A percentile compares a stretch with the other conserved stretches of the same genome.
These are phyloP conservation scores for Hypoxylon sp. DNA, from an alignment of 2,329 filamentous ascomycete genomes.

Conservation along the genomic window DNA sequence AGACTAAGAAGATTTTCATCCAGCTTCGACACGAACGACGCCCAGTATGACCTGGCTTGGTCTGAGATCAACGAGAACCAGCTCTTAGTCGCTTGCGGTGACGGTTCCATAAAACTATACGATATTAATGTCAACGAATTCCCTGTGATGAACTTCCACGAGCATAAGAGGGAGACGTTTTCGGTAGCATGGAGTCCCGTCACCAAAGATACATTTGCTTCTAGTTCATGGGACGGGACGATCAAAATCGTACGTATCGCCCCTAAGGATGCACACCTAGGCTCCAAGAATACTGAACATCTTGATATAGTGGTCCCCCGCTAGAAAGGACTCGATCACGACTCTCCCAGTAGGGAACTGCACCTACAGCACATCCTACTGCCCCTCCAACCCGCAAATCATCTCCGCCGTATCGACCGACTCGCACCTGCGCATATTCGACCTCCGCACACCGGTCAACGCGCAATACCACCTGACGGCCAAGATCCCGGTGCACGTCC, in stretches of 20 bases:
- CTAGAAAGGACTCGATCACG: constrained; percentile 76
- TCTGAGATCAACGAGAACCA: constrained; percentile 98
- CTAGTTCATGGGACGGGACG: constrained; percentile 95
- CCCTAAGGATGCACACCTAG: background rate
- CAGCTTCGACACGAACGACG: constrained; percentile 96
- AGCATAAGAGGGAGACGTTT: constrained; percentile 94
- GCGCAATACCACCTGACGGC: constrained; percentile 89
- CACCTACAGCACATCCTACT: constrained; percentile 93
- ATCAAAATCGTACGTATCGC: constrained; percentile 77
- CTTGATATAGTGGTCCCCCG: constrained; percentile 79
- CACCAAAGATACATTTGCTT: constrained; percentile 89
- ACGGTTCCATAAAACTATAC: constrained; percentile 95
- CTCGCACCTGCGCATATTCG: constrained; percentile 89
- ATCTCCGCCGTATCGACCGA: constrained; percentile 91
- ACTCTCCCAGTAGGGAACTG: constrained; percentile 93
- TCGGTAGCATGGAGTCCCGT: constrained; percentile 93
- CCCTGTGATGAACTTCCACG: constrained; percentile 90
- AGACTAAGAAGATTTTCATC: constrained; percentile 18
- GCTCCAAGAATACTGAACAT: constrained; percentile 1
- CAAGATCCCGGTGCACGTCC: constrained; percentile 84
- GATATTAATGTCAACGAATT: constrained; percentile 84
- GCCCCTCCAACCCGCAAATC: constrained; percentile 85
- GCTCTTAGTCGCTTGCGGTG: constrained; percentile 86
- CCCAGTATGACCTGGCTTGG: constrained; percentile 94
- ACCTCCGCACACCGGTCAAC: constrained; percentile 86